Evolutionary conservation across 768 basidiomycete species (phyloP), one percentile per base, ranked within the genome.

Genomic region (Chalciporus chontae): DNA sequence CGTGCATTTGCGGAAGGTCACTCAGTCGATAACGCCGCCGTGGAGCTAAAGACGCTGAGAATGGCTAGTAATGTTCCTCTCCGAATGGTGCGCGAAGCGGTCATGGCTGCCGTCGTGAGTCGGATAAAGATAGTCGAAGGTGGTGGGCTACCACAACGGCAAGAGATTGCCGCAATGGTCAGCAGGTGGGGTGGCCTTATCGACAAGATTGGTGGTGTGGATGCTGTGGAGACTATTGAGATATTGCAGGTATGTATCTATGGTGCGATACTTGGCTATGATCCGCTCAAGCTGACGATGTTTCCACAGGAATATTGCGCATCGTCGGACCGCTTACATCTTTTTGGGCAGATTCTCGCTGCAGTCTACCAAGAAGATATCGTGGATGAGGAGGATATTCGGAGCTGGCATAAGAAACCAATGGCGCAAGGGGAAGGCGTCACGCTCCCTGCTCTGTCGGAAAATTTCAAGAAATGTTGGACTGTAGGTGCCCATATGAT

Each of bases 41-140:
- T 98, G 53, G 95, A 98, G 65, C 78, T 98, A 52, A 93, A 95
- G 72, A 96, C 95, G 39, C 79, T 99, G 40, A 88, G 94, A 43
- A 95, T 98, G 91, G 92, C 93, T 31, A 90, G 87, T 61, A 98
- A 97, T 60, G 95, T 97, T 23, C 80, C 90, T 10, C 77, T 96
- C 17, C 79, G 78, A n/a, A 77, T 83, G 44, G 94, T 96, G 14
- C 78, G 89, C 45, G 87, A 94, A 67, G 88, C 87, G 14, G 90
- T 97, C n/a, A 76, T 97, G 32, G 77, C 77, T n/a, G 88, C 83
- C 34, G 77, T 98, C 50, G 83, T 95, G 48, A 81, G 83, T 51
- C 78, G 79, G 51, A 84, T 94, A 40, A 73, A 72, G 43, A 69
- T 91, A 37, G 74, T 83, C 1, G 78, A 79, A 3, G 79, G 75